A percentile compares a stretch with the other conserved stretches of the same genome.
phyloP scores from a whole-genome alignment of 257 asterid genomes.

The Solanum pinnatisectum region DNA sequence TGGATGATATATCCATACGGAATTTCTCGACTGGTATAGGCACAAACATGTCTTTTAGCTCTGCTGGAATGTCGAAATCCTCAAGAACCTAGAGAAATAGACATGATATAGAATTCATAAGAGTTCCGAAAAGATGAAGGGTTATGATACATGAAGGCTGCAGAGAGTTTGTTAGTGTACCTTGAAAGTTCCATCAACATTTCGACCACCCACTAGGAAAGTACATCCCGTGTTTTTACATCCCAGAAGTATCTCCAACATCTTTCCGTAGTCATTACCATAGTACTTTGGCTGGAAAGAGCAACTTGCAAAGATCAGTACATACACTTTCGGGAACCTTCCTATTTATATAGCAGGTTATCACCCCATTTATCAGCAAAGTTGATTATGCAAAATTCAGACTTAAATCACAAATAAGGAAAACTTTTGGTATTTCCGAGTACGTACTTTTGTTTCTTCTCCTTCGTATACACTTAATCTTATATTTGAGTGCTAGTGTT shows the following conservation, averaged over 20 bases:
- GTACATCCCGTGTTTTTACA: conserved; percentile 86
- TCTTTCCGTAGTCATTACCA: conserved; percentile 48
- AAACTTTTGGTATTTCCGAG: neutral
- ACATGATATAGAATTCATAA: neutral
- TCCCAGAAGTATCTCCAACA: conserved; percentile 63
- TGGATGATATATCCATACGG: conserved; percentile 77
- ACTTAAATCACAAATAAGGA: neutral
- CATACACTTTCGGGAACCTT: neutral
- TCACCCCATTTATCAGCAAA: neutral
- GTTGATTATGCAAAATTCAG: neutral
- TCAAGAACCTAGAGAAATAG: conserved; percentile 57
- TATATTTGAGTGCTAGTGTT: neutral
- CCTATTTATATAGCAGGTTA: neutral
- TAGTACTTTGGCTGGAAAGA: conserved; percentile 78
- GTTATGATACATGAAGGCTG: neutral
- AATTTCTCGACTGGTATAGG: conserved; percentile 68
- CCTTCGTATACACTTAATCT: neutral
- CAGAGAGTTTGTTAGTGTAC: conserved; percentile 14
- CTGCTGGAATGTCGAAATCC: conserved; percentile 66
- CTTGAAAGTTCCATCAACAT: conserved; percentile 64
- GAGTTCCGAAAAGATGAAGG: neutral
- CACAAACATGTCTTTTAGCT: conserved; percentile 62
- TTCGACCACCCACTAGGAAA: conserved; percentile 82
- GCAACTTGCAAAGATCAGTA: neutral
- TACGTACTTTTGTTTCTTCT: neutral